Percentiles rank a stretch among this genome's conserved stretches.
These are phyloP conservation scores for Furcasterigmium sp. DNA, from an alignment of 2,329 filamentous ascomycete species.

Conservation along the genomic window DNA sequence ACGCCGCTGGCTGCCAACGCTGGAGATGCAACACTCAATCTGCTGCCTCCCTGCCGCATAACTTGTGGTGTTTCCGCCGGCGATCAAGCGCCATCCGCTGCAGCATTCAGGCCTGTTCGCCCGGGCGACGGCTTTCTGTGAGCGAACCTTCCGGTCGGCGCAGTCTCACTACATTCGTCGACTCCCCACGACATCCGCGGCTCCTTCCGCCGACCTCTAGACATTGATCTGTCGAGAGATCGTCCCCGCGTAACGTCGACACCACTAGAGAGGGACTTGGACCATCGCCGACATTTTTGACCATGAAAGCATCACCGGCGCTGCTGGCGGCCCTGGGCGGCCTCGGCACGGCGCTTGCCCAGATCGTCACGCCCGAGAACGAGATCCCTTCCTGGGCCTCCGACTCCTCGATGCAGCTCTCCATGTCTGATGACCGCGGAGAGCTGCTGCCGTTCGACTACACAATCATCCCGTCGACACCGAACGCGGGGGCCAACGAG, in stretches of 20 bases:
- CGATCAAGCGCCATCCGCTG: background rate
- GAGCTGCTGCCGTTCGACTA: conserved; percentile 25
- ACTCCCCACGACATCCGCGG: background rate
- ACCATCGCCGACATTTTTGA: conserved; percentile 23
- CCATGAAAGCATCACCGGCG: conserved; percentile 21
- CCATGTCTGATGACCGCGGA: conserved; percentile 20
- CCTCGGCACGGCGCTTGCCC: conserved; percentile 26
- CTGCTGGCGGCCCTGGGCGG: conserved; percentile 23
- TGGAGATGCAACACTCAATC: no score
- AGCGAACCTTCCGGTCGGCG: no score
- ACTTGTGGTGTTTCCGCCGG: background rate
- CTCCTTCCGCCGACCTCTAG: no score
- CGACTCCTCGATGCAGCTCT: conserved; percentile 34
- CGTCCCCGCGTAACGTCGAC: no score
- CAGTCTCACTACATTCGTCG: background rate
- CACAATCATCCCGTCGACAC: conserved; percentile 39
- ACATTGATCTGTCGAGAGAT: no score
- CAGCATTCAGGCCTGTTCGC: no score
- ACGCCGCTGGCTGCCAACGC: no score
- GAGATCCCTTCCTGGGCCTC: conserved; percentile 32
- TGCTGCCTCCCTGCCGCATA: background rate
- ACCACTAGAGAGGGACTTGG: conserved; percentile 32
- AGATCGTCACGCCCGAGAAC: conserved; percentile 22
- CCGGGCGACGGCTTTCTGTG: no score
- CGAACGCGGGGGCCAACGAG: conserved; percentile 34